A percentile compares a stretch with the other conserved stretches of the same genome.
These are phyloP conservation scores for Leucocoprinus gongylophorus DNA, from an alignment of 1,284 basidiomycete species.

Conservation along the genomic window DNA sequence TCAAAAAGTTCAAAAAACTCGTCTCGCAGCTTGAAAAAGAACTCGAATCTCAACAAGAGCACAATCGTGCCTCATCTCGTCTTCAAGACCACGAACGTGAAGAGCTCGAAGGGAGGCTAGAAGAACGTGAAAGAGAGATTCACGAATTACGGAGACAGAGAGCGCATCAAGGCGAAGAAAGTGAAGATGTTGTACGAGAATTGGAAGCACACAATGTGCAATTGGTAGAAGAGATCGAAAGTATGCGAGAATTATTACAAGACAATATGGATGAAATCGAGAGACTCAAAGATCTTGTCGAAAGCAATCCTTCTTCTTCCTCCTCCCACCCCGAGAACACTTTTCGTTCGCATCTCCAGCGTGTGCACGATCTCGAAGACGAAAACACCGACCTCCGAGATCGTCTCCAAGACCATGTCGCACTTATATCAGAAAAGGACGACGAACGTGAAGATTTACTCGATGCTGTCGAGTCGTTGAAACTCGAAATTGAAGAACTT, in stretches of 20 bases:
- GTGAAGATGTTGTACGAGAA: conserved; percentile 46
- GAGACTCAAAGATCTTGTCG: conserved; percentile 55
- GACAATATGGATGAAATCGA: conserved; percentile 74
- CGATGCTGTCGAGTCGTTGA: conserved; percentile 56
- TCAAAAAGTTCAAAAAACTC: conserved; percentile 89
- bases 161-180: conserved; percentile 32
- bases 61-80: conserved; percentile 28
- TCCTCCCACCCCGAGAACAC: neutral
- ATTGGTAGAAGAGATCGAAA: conserved; percentile 66
- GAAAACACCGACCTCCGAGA: conserved; percentile 58
- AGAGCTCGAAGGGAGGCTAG: conserved; percentile 55
- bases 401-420: conserved; percentile 54
- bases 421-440: conserved; percentile 47
- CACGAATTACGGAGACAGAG: conserved; percentile 51
- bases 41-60: conserved; percentile 62
- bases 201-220: conserved; percentile 54
- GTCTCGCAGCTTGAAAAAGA: conserved; percentile 79
- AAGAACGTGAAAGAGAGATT: conserved; percentile 63
- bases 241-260: conserved; percentile 57
- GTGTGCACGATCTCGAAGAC: conserved; percentile 53
- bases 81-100: neutral
- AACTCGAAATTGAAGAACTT: conserved; percentile 63
- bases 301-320: conserved; percentile 39
- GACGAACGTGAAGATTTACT: conserved; percentile 67
- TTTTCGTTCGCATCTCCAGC: conserved; percentile 33